phyloP scores from a whole-genome alignment of 768 basidiomycete species.

The Suillus occidentalis region DNA sequence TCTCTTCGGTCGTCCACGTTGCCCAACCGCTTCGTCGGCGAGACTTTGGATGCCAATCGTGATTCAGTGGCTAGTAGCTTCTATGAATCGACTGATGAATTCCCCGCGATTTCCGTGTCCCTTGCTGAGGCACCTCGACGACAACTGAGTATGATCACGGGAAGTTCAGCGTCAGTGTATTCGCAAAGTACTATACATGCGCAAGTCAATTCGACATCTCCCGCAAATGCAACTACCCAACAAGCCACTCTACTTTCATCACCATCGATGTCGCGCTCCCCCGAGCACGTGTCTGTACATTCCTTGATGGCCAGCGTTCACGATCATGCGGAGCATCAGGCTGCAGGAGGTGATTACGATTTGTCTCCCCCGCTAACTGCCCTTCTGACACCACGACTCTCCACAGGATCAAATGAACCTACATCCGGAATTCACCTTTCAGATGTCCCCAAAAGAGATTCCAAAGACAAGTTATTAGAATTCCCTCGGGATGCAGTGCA shows the following conservation, averaged over 20 bases:
- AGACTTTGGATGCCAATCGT: constrained; percentile 4
- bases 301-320: constrained; percentile 11
- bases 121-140: neutral
- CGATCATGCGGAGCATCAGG: neutral
- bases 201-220: neutral
- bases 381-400: constrained; percentile 7
- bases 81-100: constrained; percentile 5
- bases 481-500: constrained; percentile 5
- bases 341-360: neutral
- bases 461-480: constrained; percentile 5
- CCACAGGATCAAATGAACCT: neutral
- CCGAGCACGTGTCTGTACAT: constrained; percentile 4
- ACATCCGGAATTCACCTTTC: constrained; percentile 14
- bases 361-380: constrained; percentile 11
- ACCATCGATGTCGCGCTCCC: neutral
- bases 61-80: constrained; percentile 5
- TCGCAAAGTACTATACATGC: constrained; percentile 9
- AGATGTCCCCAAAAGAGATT: constrained; percentile 3
- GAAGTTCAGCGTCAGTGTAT: constrained; percentile 10
- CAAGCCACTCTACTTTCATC: neutral
- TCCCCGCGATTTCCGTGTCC: neutral
- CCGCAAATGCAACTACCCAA: neutral
- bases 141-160: neutral
- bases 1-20: neutral
- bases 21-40: constrained; percentile 7